Percentiles rank a stretch among this genome's conserved stretches.
Conservation (phyloP, 2,329 filamentous ascomycete species). For the Leptographium wingfieldii region DNA sequence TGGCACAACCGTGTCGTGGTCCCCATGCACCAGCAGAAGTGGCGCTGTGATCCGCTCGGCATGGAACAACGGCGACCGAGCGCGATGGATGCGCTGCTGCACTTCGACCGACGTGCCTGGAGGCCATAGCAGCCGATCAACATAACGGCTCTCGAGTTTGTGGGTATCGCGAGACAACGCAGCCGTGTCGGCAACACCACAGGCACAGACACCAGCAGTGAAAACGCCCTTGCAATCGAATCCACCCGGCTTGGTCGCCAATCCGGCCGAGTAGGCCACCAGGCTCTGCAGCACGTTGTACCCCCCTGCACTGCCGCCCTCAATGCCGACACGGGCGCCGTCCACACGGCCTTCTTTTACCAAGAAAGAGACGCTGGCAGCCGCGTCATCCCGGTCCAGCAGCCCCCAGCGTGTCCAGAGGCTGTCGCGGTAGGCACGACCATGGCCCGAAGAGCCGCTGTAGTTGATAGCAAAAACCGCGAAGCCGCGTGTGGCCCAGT, state of each 20-base stretch:
- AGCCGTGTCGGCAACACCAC: slow-evolving; percentile 38
- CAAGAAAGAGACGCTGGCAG: slow-evolving; percentile 31
- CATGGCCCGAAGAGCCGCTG: slow-evolving; percentile 37
- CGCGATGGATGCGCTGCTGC: slow-evolving; percentile 25
- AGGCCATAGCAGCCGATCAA: slow-evolving; percentile 29
- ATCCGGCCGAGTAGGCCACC: slow-evolving; percentile 26
- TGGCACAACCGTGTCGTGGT: slow-evolving; percentile 43
- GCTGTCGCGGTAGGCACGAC: slow-evolving; percentile 33
- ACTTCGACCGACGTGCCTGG: slow-evolving; percentile 21
- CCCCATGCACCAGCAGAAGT: slow-evolving; percentile 43
- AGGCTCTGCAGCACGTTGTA: slow-evolving; percentile 39
- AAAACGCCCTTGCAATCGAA: slow-evolving; percentile 19
- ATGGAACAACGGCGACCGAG: slow-evolving; percentile 35
- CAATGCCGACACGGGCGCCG: slow-evolving; percentile 6
- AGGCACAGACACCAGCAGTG: slow-evolving; percentile 35
- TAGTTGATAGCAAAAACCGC: slow-evolving; percentile 39
- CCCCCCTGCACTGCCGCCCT: slow-evolving; percentile 37
- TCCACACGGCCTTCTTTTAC: slow-evolving; percentile 12
- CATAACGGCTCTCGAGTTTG: slow-evolving; percentile 43
- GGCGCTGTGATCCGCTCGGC: slow-evolving; percentile 35
- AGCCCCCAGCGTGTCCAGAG: slow-evolving; percentile 38
- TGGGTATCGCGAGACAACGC: slow-evolving; percentile 34
- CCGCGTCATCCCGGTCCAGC: slow-evolving; percentile 36
- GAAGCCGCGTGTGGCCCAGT: slow-evolving; percentile 41
- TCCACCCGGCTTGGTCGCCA: not conserved